Percentiles rank a stretch among this genome's conserved stretches.
Evolutionary conservation across 139 green algal genomes (phyloP).

Genomic region (Micractinium sp.): DNA sequence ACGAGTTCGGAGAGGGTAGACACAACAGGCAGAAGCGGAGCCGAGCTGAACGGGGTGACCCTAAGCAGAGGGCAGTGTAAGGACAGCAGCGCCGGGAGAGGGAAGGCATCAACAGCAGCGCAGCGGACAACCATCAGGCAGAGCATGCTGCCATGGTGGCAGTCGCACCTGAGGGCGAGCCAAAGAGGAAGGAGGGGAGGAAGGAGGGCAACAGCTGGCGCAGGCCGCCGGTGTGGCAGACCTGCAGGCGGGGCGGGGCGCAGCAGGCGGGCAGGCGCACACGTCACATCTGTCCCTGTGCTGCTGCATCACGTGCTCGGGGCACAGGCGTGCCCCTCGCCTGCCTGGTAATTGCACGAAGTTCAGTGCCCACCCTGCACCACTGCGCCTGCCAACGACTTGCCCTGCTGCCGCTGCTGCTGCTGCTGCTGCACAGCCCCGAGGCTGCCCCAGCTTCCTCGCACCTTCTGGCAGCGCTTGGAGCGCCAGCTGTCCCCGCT

Average conservation of each 20-base stretch:
- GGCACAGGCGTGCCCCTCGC: not conserved
- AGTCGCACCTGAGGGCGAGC: constrained; percentile 30
- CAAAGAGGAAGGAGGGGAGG: constrained; percentile 72
- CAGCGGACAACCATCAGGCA: not conserved
- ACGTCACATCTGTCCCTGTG: not conserved
- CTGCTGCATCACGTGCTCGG: not conserved
- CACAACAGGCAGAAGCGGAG: no score
- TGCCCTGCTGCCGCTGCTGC: not conserved
- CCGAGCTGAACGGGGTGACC: no score
- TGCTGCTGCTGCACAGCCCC: not conserved
- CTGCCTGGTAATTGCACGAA: not conserved
- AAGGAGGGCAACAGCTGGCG: constrained; percentile 70
- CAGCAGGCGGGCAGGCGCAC: not conserved
- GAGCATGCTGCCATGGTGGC: not conserved
- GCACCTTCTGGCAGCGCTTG: constrained; percentile 78
- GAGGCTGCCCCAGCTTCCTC: not conserved
- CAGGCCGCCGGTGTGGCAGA: constrained; percentile 65
- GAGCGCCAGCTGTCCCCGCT: constrained; percentile 69
- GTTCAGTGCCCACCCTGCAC: not conserved
- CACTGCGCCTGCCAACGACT: no score
- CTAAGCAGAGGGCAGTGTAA: no score
- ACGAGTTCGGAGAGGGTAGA: no score
- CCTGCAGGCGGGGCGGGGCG: constrained; percentile 10
- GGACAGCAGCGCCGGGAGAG: no score
- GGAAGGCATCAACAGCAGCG: not conserved